Evolutionary conservation across 441 rosid species (phyloP), one percentile per base, ranked within the genome.

Genomic region (Populus hybrid): DNA sequence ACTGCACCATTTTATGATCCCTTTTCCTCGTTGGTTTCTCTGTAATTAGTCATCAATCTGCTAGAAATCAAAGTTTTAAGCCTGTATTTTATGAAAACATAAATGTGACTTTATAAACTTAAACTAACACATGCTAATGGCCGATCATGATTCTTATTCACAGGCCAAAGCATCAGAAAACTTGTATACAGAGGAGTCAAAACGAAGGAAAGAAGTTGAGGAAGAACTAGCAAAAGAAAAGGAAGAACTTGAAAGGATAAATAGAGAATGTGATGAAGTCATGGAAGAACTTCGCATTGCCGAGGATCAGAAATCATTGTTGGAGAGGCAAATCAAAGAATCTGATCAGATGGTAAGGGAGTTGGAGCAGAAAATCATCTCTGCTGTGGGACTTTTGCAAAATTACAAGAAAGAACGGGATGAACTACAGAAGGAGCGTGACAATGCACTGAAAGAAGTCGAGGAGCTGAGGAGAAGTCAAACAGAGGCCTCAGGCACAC

Each of bases 391-490:
- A 71, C 87, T 95, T 75, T 82, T 92, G 83, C 93, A 92, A 79
- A 91, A 80, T 67, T 89, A 88, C 83, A 87, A 82, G 76, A 83
- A 86, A 74, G 99, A 94, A 86, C 85, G 84, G 79, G 92, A 90
- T 72, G 90, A 89, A 72, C 83, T 94, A 86, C 94, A 90, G 83
- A 82, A 86, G 74, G 93, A 89, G 79, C 89, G 93, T 82, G 94
- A 89, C 84, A 88, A 84, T 79, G 97, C 98, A 76, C 94, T 94
- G 67, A 90, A 82, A 86, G 95, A 94, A 88, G 97, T 97, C 28
- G 98, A 91, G 85, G 90, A 88, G 87, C 88, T 96, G 78, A 86
- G 93, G 84, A 85, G 81, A 81, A 82, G 88, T 82, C 86, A 73
- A 79, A 85, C 88, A 72, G 95, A 91, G 83, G 79, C 89, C 83